Percentiles rank a stretch among this genome's conserved stretches.
Conservation (phyloP, 352 stramenopile species). For the Pythium guiyangense region DNA sequence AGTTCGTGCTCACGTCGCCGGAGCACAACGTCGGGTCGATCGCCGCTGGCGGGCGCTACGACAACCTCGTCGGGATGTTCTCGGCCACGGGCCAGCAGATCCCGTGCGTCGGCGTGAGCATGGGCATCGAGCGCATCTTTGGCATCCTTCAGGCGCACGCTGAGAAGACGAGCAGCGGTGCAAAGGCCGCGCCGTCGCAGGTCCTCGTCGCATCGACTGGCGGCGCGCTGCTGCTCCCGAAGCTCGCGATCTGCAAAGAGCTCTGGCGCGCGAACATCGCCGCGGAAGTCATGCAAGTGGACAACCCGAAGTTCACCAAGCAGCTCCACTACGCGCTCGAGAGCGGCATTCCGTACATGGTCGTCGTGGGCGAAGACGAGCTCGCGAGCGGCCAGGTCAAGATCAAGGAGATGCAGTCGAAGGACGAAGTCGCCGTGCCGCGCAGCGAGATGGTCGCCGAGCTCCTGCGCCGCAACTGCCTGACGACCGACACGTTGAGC, state of each 20-base stretch:
- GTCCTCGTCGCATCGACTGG: conserved; percentile 94
- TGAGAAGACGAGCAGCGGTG: conserved; percentile 43
- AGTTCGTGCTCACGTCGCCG: conserved; percentile 92
- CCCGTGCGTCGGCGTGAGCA: conserved; percentile 97
- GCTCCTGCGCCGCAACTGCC: conserved; percentile 62
- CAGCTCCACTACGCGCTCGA: conserved; percentile 96
- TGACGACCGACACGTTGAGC: conserved; percentile 63
- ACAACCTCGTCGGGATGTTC: conserved; percentile 99
- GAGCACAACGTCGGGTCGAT: conserved; percentile 96
- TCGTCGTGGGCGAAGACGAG: conserved; percentile 96
- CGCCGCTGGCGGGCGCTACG: conserved; percentile 96
- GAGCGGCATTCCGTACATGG: conserved; percentile 94
- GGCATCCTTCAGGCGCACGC: conserved; percentile 95
- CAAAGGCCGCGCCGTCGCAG: conserved; percentile 50
- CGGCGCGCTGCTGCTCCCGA: conserved; percentile 48
- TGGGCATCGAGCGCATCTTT: conserved; percentile 99
- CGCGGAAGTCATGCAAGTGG: conserved; percentile 94
- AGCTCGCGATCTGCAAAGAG: conserved; percentile 76
- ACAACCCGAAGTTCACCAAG: conserved; percentile 97
- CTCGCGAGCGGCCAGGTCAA: conserved; percentile 92
- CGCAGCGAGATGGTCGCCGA: conserved; percentile 73
- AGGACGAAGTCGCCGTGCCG: conserved; percentile 85
- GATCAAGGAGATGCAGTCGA: conserved; percentile 94
- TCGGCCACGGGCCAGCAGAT: conserved; percentile 93
- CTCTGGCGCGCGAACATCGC: conserved; percentile 91